Base-by-base conservation (phyloP, 2,329 filamentous ascomycete genomes). In the Hypoxylon sp. region DNA sequence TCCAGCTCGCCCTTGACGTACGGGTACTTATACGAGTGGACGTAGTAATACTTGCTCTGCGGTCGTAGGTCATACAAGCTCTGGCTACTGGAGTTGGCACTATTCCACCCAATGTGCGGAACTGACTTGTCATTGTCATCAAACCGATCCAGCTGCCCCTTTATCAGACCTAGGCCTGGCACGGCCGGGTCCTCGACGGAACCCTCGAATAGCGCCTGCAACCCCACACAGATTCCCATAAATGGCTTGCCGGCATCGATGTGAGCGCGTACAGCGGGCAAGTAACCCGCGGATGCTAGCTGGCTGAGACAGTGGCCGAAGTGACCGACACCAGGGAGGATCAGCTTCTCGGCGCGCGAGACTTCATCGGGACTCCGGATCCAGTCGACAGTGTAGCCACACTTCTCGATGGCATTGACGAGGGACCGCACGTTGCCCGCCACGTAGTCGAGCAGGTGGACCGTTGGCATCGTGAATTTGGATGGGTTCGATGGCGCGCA, bases 41-140 rank as follows among this genome's bases (percentile, higher is more conserved):
- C 95, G 77, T 99, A 99, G 82, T 99, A 99, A 84, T 99, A 99
- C 80, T 98, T 99, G 76, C 92, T 97, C 56, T 86, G 85, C 0
- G 92, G 90, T 27, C 87, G 84, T 57, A 99, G 81, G 61, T 91
- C 94, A 78, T 95, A 97, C 62, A 98, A 86, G 71, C 77, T 78
- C 62, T 76, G 79, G 65, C 78, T 81, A 65, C 74, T 81, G 0
- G 90, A 88, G 73, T 90, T 90, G 46, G 96, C 96, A 72, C 90
- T 94, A 80, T 99, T 99, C 96, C 96, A 99, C 59, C 96, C 96
- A 78, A 99, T 99, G 81, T 99, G 96, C 39, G 96, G 96, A n/a
- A 99, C 96, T 37, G 94, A 90, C 81, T 98, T 98, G 74, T 87
- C 82, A 30, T 80, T 78, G 77, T 92, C 88, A 76, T 93, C 83